A percentile compares a stretch with the other conserved stretches of the same genome.
Evolutionary conservation across 1,284 basidiomycete genomes (phyloP).

Genomic region (Leccinum pachyderme): DNA sequence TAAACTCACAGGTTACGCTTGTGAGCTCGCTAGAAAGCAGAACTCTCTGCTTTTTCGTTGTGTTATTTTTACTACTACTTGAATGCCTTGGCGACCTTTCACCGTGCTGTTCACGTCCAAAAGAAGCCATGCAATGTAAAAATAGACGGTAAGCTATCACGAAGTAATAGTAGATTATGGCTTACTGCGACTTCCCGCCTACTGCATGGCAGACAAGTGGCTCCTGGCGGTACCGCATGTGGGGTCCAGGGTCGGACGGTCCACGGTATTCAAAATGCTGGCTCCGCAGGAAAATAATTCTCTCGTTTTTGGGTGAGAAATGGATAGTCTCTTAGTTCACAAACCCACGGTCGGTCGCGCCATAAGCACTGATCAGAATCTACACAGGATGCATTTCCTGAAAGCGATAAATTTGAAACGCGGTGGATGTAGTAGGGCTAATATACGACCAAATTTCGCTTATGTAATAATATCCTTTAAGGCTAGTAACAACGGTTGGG

Average conservation of each 20-base stretch:
- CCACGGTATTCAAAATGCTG: background rate
- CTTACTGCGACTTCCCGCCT: background rate
- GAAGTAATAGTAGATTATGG: background rate
- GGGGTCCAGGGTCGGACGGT: no score
- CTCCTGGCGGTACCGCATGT: no score
- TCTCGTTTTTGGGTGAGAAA: no score
- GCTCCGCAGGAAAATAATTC: no score
- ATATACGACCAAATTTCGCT: no score
- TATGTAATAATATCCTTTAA: no score
- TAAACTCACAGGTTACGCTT: background rate
- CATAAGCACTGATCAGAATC: background rate
- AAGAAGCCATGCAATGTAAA: background rate
- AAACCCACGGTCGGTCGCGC: no score
- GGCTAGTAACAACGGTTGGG: no score
- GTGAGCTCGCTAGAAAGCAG: background rate
- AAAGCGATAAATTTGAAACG: background rate
- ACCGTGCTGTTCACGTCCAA: no score
- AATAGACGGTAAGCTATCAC: background rate
- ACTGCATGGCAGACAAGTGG: no score
- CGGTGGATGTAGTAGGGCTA: background rate
- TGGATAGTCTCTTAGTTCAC: no score
- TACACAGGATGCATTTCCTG: background rate
- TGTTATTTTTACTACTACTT: background rate
- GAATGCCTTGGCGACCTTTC: no score
- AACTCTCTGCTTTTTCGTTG: background rate